These are phyloP conservation scores for Rhodotorula sp. DNA, from an alignment of 1,284 basidiomycete species.

Conservation along the genomic window DNA sequence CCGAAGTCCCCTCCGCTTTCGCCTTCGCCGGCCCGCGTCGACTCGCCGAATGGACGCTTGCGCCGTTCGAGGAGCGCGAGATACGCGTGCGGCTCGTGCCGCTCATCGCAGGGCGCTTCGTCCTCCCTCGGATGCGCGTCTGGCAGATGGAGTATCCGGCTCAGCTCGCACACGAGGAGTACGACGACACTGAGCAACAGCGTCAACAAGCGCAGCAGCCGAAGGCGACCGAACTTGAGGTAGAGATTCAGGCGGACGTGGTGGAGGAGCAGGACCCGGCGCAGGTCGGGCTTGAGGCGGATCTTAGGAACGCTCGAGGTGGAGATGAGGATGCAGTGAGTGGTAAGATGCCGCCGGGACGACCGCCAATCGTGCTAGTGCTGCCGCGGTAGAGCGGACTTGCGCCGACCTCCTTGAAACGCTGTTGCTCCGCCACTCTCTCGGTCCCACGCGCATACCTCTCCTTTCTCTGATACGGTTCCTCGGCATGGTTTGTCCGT, in stretches of 20 bases:
- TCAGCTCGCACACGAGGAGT: not conserved
- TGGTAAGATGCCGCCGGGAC: constrained; percentile 17
- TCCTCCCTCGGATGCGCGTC: constrained; percentile 27
- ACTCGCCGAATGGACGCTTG: constrained; percentile 62
- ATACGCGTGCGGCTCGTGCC: constrained; percentile 24
- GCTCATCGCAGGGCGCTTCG: constrained; percentile 11
- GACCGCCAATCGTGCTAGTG: not conserved
- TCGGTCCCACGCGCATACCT: no score
- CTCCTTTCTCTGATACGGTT: no score
- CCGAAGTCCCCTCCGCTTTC: constrained; percentile 58
- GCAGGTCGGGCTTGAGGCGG: constrained; percentile 15
- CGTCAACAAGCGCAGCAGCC: not conserved
- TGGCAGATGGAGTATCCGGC: constrained; percentile 18
- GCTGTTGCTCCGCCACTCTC: no score
- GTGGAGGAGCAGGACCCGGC: constrained; percentile 3
- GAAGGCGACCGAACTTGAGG: constrained; percentile 7
- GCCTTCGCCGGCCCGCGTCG: constrained; percentile 67
- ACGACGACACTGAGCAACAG: not conserved
- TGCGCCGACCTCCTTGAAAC: no score
- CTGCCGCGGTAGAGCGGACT: constrained; percentile 10
- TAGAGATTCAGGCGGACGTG: constrained; percentile 2
- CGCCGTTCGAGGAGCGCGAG: constrained; percentile 56
- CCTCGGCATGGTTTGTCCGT: no score
- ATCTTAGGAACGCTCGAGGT: constrained; percentile 11
- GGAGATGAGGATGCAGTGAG: constrained; percentile 1